Percentiles rank a stretch among this genome's conserved stretches.
Conservation (phyloP, 768 basidiomycete genomes). For the Tricholomella constricta region DNA sequence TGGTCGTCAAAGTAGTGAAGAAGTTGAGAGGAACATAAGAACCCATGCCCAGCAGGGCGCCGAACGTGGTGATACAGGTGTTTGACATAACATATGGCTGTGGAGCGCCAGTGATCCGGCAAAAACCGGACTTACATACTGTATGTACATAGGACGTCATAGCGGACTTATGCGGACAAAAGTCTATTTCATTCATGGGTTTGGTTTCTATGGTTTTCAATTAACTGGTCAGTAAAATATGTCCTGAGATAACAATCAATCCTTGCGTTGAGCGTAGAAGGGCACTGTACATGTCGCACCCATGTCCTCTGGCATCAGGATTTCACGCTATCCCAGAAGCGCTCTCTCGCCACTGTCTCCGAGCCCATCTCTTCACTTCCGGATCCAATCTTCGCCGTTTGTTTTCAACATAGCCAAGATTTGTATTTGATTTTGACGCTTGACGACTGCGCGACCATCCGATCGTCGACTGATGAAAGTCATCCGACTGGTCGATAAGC, state of each 20-base stretch:
- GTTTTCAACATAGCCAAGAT: neutral
- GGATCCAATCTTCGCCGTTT: conserved; percentile 4
- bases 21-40: neutral
- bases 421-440: neutral
- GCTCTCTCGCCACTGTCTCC: no score
- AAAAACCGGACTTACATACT: no score
- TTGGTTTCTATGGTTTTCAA: no score
- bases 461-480: neutral
- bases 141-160: neutral
- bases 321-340: no score
- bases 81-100: conserved; percentile 1
- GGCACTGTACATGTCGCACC: no score
- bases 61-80: neutral
- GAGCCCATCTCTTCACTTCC: conserved; percentile 1
- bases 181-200: no score
- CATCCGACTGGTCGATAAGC: neutral
- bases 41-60: no score
- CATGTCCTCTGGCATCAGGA: no score
- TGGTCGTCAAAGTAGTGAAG: conserved; percentile 6
- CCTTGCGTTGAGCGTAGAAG: no score
- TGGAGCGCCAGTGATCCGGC: neutral
- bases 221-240: no score
- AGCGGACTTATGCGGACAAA: no score
- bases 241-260: no score
- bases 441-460: neutral